These are phyloP conservation scores for Kandelia obovata DNA, from an alignment of 345 rosid genomes.

Conservation along the genomic window DNA sequence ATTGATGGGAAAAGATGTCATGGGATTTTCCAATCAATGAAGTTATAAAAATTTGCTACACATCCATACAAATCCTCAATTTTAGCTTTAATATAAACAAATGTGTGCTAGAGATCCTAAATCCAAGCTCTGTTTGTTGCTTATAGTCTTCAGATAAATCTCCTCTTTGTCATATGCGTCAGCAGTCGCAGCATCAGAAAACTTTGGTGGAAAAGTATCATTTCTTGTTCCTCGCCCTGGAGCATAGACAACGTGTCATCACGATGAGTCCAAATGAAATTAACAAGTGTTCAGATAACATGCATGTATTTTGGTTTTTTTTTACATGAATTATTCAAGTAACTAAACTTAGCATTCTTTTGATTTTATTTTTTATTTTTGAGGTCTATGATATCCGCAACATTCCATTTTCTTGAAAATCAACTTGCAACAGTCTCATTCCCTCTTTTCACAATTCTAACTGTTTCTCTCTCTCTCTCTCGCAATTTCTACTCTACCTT, in stretches of 20 bases:
- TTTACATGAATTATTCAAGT: too few species aligned
- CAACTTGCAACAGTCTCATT: slow-evolving; percentile 37
- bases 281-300: too few species aligned
- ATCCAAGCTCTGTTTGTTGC: neutral
- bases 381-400: neutral
- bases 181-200: neutral
- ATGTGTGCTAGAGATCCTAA: neutral
- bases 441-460: slow-evolving; percentile 42
- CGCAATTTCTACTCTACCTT: slow-evolving; percentile 15
- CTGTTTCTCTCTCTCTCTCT: slow-evolving; percentile 20
- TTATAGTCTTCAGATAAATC: neutral
- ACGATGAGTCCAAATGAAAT: neutral
- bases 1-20: too few species aligned
- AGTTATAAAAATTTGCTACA: too few species aligned
- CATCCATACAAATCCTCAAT: too few species aligned
- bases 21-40: too few species aligned
- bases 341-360: too few species aligned
- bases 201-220: slow-evolving; percentile 11
- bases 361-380: too few species aligned
- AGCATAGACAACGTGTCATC: neutral
- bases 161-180: slow-evolving; percentile 5
- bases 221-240: slow-evolving; percentile 16
- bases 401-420: slow-evolving; percentile 34
- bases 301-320: neutral
- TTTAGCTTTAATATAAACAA: neutral